Evolutionary conservation across 164 flowering plant genomes (phyloP).

Genomic region (Vitis cinerea): DNA sequence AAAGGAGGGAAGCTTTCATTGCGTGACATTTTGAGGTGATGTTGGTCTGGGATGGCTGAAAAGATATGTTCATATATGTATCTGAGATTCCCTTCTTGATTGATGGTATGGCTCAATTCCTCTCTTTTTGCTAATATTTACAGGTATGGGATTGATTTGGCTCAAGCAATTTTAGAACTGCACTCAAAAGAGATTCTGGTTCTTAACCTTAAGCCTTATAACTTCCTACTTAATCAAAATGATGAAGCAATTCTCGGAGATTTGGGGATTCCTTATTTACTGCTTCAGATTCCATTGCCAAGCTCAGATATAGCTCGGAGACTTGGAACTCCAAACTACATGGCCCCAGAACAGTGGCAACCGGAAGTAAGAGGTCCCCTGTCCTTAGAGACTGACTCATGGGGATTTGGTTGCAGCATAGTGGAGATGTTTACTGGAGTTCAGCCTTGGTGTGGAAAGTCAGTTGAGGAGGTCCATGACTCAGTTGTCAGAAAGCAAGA

Average conservation of each 20-base stretch:
- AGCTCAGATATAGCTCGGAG: constrained; percentile 52
- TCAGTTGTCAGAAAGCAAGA: constrained; percentile 73
- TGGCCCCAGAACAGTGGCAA: constrained; percentile 98
- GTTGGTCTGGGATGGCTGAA: background rate
- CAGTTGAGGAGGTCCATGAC: constrained; percentile 62
- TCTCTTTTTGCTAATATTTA: constrained; percentile 13
- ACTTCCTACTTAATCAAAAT: constrained; percentile 67
- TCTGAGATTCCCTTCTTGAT: background rate
- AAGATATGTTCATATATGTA: no score
- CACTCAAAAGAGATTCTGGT: constrained; percentile 67
- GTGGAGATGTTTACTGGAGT: constrained; percentile 85
- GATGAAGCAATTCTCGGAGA: constrained; percentile 76
- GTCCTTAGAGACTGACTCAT: constrained; percentile 84
- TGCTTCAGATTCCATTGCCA: constrained; percentile 58
- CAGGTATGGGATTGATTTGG: constrained; percentile 80
- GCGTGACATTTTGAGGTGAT: constrained; percentile 76
- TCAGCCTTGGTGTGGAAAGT: constrained; percentile 80
- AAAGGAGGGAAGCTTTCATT: constrained; percentile 69
- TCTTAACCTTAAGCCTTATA: constrained; percentile 84
- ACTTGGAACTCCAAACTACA: constrained; percentile 87
- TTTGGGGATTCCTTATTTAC: constrained; percentile 70
- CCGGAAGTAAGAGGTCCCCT: constrained; percentile 88
- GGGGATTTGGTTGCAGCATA: constrained; percentile 95
- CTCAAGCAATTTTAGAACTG: constrained; percentile 63
- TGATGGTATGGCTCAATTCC: background rate